Evolutionary conservation across 164 flowering plant genomes (phyloP).

Genomic region (Magnolia changhungtana): DNA sequence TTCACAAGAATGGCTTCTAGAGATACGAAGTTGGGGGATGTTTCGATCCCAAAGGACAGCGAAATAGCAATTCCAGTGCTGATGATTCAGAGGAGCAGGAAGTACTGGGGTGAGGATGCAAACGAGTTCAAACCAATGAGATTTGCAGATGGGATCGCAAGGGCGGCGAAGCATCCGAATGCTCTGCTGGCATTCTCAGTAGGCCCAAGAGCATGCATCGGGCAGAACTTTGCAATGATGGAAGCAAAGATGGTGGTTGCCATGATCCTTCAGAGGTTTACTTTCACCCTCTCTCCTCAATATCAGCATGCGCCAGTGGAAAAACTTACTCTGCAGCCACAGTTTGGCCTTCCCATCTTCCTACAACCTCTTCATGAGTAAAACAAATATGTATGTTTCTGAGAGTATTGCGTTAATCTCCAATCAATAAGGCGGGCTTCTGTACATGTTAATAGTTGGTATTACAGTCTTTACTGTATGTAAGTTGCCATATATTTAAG

Average conservation of each 20-base stretch:
- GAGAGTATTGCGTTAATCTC: too few species aligned
- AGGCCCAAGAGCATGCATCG: constrained; percentile 37
- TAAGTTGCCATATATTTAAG: too few species aligned
- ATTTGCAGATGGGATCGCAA: constrained; percentile 30
- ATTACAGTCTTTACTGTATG: too few species aligned
- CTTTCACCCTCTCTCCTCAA: constrained; percentile 27
- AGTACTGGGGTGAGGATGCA: constrained; percentile 45
- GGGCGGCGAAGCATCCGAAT: constrained; percentile 37
- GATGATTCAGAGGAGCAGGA: constrained; percentile 20
- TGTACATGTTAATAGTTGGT: too few species aligned
- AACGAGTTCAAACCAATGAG: constrained; percentile 39
- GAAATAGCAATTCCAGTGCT: constrained; percentile 16
- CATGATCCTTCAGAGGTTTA: constrained; percentile 32
- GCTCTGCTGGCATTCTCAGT: constrained; percentile 30
- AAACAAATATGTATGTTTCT: neutral
- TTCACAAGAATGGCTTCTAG: constrained; percentile 14
- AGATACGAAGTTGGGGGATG: constrained; percentile 30
- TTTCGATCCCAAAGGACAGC: constrained; percentile 26
- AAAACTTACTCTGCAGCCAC: constrained; percentile 28
- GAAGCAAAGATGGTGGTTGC: constrained; percentile 31
- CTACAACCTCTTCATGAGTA: neutral
- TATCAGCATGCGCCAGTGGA: constrained; percentile 33
- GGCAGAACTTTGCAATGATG: constrained; percentile 37
- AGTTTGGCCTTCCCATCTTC: constrained; percentile 28
- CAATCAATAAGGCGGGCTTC: too few species aligned